A percentile compares a stretch with the other conserved stretches of the same genome.
Evolutionary conservation across 805 yeast genomes (phyloP).

Genomic region (Monosporozyma yasuniensis): DNA sequence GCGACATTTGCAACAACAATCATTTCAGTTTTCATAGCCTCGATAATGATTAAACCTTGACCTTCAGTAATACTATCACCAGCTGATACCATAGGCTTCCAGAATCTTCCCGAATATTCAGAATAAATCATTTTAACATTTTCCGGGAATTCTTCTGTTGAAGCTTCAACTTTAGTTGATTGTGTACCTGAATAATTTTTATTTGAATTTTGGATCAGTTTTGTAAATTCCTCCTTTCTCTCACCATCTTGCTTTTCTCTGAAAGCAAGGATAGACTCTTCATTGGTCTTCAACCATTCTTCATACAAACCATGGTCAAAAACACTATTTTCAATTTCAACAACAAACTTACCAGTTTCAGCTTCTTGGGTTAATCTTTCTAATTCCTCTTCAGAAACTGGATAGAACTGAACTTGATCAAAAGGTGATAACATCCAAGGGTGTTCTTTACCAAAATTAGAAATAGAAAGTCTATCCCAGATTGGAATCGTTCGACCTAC

Average conservation of each 20-base stretch:
- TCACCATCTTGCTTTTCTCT: slow-evolving; percentile 65
- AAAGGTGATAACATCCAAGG: slow-evolving; percentile 93
- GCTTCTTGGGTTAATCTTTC: slow-evolving; percentile 64
- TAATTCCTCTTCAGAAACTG: slow-evolving; percentile 77
- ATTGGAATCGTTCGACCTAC: slow-evolving; percentile 95
- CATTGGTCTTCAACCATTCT: slow-evolving; percentile 67
- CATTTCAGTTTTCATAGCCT: slow-evolving; percentile 99
- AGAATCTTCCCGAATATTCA: slow-evolving; percentile 93
- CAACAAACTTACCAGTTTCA: slow-evolving; percentile 69
- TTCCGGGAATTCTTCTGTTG: slow-evolving; percentile 55
- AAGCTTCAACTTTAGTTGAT: slow-evolving; percentile 35
- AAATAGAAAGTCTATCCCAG: slow-evolving; percentile 89
- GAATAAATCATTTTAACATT: slow-evolving; percentile 80
- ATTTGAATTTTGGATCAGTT: slow-evolving; percentile 72
- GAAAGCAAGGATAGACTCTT: slow-evolving; percentile 62
- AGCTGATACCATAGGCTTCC: slow-evolving; percentile 79
- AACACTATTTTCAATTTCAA: slow-evolving; percentile 64
- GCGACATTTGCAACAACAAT: slow-evolving; percentile 59
- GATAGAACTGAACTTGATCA: slow-evolving; percentile 91
- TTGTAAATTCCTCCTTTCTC: slow-evolving; percentile 76
- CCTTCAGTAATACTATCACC: slow-evolving; percentile 70
- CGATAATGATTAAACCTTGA: slow-evolving; percentile 79
- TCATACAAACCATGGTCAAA: slow-evolving; percentile 77
- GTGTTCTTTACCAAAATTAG: slow-evolving; percentile 47
- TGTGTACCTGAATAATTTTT: slow-evolving; percentile 55